These are phyloP conservation scores for Arctium minus DNA, from an alignment of 129 eudicot genomes.

Conservation along the genomic window DNA sequence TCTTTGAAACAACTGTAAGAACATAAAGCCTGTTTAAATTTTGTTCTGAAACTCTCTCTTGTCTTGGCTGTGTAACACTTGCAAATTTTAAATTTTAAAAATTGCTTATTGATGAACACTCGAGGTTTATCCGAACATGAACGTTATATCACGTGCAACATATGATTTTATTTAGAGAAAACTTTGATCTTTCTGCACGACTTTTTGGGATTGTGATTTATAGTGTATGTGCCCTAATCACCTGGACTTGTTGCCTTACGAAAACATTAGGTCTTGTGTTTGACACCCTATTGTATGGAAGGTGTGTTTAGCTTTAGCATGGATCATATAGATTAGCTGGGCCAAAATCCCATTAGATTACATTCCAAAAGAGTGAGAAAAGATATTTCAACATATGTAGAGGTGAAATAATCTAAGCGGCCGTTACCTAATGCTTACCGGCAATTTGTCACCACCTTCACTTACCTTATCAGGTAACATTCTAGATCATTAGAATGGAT, in stretches of 20 bases:
- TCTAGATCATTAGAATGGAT: neutral
- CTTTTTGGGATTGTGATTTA: constrained; percentile 19
- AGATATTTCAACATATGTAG: neutral
- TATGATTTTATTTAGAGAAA: neutral
- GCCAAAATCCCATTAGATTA: neutral
- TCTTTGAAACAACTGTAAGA: constrained; percentile 21
- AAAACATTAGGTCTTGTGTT: neutral
- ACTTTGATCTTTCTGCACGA: constrained; percentile 27
- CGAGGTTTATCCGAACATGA: constrained; percentile 12
- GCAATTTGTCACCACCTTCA: neutral
- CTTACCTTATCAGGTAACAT: neutral
- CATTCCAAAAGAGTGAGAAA: neutral
- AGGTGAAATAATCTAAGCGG: neutral
- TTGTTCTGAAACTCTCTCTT: constrained; percentile 24
- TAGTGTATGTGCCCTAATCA: neutral
- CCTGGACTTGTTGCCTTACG: neutral
- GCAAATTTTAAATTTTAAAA: neutral
- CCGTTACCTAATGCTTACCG: neutral
- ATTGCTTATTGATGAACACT: neutral
- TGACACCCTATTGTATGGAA: neutral
- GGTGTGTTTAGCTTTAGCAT: neutral
- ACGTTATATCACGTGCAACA: neutral
- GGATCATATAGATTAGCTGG: neutral
- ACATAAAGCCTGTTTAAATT: constrained; percentile 20
- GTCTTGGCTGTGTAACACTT: neutral